Evolutionary conservation across 768 basidiomycete genomes (phyloP).

Genomic region (Hygrophorus pudorinus): DNA sequence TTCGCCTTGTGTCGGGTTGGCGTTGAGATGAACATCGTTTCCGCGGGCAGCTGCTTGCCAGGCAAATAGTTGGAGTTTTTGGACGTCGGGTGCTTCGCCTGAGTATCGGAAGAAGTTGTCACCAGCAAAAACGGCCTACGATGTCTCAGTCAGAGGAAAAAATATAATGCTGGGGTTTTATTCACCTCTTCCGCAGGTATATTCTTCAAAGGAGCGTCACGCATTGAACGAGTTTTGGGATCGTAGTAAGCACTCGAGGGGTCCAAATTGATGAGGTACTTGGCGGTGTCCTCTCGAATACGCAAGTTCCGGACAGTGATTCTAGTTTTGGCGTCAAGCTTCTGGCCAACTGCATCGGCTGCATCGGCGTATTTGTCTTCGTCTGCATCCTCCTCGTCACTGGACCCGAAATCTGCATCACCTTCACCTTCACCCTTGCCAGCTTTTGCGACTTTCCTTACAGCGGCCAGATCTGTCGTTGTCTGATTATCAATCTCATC

Average conservation of each 20-base stretch:
- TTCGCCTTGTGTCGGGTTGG: constrained; percentile 94
- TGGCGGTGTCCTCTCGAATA: constrained; percentile 98
- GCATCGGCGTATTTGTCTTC: constrained; percentile 98
- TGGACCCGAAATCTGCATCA: constrained; percentile 93
- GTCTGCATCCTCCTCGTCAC: constrained; percentile 91
- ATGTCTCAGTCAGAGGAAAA: constrained; percentile 1
- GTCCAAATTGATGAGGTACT: constrained; percentile 95
- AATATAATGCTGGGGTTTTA: constrained; percentile 6
- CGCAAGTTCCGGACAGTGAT: constrained; percentile 97
- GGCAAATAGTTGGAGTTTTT: constrained; percentile 89
- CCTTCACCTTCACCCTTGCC: constrained; percentile 59
- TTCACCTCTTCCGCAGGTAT: constrained; percentile 82
- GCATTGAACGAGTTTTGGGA: constrained; percentile 99
- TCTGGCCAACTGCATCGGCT: constrained; percentile 96
- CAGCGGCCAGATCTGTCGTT: constrained; percentile 82
- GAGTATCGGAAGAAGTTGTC: constrained; percentile 92
- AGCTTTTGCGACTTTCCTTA: constrained; percentile 91
- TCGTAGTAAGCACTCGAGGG: constrained; percentile 96
- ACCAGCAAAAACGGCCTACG: constrained; percentile 81
- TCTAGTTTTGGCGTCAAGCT: constrained; percentile 94
- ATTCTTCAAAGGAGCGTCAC: constrained; percentile 81
- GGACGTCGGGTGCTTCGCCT: constrained; percentile 89
- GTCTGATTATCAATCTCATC: constrained; percentile 98
- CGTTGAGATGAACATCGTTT: constrained; percentile 90
- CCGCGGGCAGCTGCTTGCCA: constrained; percentile 93